phyloP scores from a whole-genome alignment of 768 basidiomycete genomes.

The Leccinum variicolor region DNA sequence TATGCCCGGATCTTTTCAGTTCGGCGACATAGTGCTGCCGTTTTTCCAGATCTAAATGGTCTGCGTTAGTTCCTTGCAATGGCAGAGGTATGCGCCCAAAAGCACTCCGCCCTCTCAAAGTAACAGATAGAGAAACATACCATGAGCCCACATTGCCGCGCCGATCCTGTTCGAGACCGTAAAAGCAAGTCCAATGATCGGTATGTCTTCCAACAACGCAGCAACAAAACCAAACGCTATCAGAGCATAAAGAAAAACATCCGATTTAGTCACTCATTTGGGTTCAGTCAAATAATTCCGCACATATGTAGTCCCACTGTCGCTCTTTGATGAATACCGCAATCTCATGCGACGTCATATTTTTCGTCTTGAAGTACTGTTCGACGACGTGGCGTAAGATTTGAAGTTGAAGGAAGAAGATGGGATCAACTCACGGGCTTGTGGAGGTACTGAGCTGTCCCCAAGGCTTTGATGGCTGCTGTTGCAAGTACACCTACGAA shows the following conservation, averaged over 20 bases:
- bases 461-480: conserved; percentile 64
- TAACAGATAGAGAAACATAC: conserved; percentile 33
- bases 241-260: not conserved
- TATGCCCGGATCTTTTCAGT: not conserved
- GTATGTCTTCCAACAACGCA: conserved; percentile 76
- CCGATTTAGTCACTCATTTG: not conserved
- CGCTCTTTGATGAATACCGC: conserved; percentile 84
- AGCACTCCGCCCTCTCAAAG: not conserved
- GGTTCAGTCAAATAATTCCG: conserved; percentile 11
- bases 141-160: conserved; percentile 93
- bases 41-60: conserved; percentile 57
- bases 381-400: not conserved
- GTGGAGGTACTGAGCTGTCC: conserved; percentile 68
- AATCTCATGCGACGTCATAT: conserved; percentile 67
- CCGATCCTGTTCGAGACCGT: conserved; percentile 86
- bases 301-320: conserved; percentile 84
- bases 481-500: conserved; percentile 59
- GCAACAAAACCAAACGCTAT: conserved; percentile 85
- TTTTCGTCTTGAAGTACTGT: conserved; percentile 83
- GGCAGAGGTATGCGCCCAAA: too few relatives aligned
- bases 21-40: conserved; percentile 45
- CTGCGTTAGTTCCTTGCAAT: not conserved
- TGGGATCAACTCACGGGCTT: conserved; percentile 45
- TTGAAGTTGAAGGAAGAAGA: not conserved
- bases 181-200: conserved; percentile 78